phyloP scores from a whole-genome alignment of 495 filamentous ascomycete species.

The Cetradonia linearis region DNA sequence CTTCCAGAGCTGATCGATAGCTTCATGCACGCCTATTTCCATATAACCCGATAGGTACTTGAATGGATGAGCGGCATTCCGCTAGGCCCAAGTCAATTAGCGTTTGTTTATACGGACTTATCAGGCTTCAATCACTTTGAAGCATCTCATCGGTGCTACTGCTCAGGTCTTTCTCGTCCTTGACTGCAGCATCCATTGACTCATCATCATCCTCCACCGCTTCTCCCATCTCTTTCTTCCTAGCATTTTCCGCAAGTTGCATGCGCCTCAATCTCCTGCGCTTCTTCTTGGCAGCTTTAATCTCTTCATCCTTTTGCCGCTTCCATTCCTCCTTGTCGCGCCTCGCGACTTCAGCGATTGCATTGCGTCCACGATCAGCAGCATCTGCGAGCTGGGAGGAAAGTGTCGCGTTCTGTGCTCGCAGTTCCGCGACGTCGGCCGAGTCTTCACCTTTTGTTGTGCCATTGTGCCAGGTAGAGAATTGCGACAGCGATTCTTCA shows the following conservation, averaged over 20 bases:
- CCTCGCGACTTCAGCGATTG: slow-evolving; percentile 19
- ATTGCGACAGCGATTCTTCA: slow-evolving; percentile 46
- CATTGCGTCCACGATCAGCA: slow-evolving; percentile 4
- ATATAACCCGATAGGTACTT: background rate
- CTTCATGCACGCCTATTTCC: background rate
- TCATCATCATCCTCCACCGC: slow-evolving; percentile 13
- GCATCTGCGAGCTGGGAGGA: slow-evolving; percentile 17
- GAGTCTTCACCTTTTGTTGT: slow-evolving; percentile 8
- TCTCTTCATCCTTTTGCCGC: slow-evolving; percentile 30
- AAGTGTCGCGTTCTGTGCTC: slow-evolving; percentile 18
- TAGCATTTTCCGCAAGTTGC: slow-evolving; percentile 19
- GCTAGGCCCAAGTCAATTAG: no score
- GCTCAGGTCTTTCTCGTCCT: slow-evolving; percentile 21
- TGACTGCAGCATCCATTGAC: slow-evolving; percentile 19
- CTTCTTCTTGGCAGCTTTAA: slow-evolving; percentile 31
- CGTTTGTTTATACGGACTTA: background rate
- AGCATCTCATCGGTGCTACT: slow-evolving; percentile 26
- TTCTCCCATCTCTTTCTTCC: slow-evolving; percentile 25
- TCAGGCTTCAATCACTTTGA: slow-evolving; percentile 13
- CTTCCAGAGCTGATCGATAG: background rate
- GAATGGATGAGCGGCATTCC: no score
- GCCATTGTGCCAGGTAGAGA: slow-evolving; percentile 27
- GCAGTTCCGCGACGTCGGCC: slow-evolving; percentile 12
- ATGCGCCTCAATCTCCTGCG: slow-evolving; percentile 25
- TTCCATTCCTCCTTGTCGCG: slow-evolving; percentile 29